A percentile compares a stretch with the other conserved stretches of the same genome.
phyloP scores from a whole-genome alignment of 257 asterid genomes.

The Solanum medicagineum region DNA sequence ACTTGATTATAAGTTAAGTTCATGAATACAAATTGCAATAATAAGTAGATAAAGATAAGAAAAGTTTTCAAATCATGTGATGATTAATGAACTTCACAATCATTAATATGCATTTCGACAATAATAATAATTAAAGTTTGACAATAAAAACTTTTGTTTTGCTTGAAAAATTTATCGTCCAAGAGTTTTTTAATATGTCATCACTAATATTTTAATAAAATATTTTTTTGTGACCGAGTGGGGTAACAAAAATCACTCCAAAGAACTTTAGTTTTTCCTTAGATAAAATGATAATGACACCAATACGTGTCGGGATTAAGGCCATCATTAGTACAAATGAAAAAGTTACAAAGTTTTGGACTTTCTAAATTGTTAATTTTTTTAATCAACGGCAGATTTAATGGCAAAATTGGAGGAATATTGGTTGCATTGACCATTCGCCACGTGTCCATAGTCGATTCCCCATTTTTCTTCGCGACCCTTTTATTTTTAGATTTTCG shows the following conservation, averaged over 20 bases:
- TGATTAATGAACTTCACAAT: background rate
- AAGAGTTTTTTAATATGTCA: no score
- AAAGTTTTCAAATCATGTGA: background rate
- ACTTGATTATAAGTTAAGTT: background rate
- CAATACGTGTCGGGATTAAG: background rate
- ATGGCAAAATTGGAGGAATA: background rate
- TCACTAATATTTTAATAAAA: no score
- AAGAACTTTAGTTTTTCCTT: background rate
- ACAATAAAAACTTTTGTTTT: no score
- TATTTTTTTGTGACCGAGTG: background rate
- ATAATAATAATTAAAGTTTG: background rate
- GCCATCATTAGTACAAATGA: background rate
- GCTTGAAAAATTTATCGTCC: background rate
- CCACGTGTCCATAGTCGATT: background rate
- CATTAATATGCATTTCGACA: background rate
- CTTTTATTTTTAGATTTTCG: no score
- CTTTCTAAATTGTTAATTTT: background rate
- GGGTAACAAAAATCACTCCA: background rate
- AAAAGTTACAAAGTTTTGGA: background rate
- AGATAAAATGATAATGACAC: background rate
- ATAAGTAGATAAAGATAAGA: background rate
- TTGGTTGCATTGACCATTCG: background rate
- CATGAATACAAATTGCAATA: background rate
- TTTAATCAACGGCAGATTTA: background rate
- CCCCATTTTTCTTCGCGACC: background rate